Evolutionary conservation across 1,284 basidiomycete species (phyloP).

Genomic region (Amylostereum areolatum): DNA sequence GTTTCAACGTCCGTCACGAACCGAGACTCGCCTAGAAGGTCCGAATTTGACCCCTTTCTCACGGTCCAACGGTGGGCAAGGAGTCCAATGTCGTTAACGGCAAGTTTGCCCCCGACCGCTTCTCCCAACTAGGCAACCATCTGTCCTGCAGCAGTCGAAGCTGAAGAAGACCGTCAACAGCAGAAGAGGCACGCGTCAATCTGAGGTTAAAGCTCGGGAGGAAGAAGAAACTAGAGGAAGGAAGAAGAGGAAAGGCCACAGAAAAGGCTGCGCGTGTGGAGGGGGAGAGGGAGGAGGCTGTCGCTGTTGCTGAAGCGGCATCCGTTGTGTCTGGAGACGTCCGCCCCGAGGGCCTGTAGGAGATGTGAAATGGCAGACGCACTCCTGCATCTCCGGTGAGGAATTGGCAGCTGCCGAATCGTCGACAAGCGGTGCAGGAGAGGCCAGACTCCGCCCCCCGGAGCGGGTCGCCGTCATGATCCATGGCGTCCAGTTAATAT

Average conservation of each 20-base stretch:
- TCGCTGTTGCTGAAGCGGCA: slow-evolving; percentile 19
- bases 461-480: slow-evolving; percentile 81
- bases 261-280: slow-evolving; percentile 23
- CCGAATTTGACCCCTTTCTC: slow-evolving; percentile 69
- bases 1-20: slow-evolving; percentile 53
- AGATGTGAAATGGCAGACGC: slow-evolving; percentile 21
- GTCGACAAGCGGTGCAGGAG: slow-evolving; percentile 13
- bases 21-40: slow-evolving; percentile 40
- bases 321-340: slow-evolving; percentile 1
- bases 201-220: slow-evolving; percentile 32
- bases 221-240: slow-evolving; percentile 19
- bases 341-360: neutral
- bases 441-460: slow-evolving; percentile 26
- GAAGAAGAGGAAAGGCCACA: slow-evolving; percentile 18
- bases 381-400: slow-evolving; percentile 13
- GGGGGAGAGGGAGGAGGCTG: slow-evolving; percentile 15
- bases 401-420: slow-evolving; percentile 11
- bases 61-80: slow-evolving; percentile 88
- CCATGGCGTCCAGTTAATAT: slow-evolving; percentile 94
- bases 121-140: slow-evolving; percentile 73
- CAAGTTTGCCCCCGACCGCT: slow-evolving; percentile 61
- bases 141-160: slow-evolving; percentile 72
- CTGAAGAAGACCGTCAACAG: slow-evolving; percentile 40
- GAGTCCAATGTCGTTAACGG: slow-evolving; percentile 82
- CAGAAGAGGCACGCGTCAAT: slow-evolving; percentile 27